Evolutionary conservation across 345 rosid species (phyloP).

Genomic region (Citrus glauca): DNA sequence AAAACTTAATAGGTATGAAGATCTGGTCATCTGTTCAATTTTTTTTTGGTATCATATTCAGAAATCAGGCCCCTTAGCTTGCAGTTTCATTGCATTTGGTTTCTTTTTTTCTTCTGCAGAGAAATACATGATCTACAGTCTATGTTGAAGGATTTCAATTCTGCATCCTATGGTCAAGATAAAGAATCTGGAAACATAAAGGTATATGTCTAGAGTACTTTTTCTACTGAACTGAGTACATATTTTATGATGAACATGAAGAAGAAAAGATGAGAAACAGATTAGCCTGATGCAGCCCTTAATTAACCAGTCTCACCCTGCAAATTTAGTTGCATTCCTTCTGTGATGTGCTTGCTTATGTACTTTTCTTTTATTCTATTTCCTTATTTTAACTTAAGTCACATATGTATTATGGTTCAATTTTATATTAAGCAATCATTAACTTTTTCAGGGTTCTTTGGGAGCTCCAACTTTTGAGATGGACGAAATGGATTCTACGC

Average conservation of each 20-base stretch:
- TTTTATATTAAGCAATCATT: neutral
- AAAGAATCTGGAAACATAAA: conserved; percentile 18
- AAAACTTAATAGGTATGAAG: conserved; percentile 61
- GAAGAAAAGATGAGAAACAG: neutral
- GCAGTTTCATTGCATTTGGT: conserved; percentile 14
- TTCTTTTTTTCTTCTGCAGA: conserved; percentile 45
- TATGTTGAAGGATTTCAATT: conserved; percentile 38
- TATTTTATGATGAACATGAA: neutral
- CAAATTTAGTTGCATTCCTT: neutral
- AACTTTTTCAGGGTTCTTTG: conserved; percentile 34
- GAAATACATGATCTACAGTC: conserved; percentile 54
- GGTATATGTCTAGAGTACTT: conserved; percentile 26
- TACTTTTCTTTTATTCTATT: neutral
- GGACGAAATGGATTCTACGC: conserved; percentile 23
- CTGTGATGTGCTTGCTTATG: neutral
- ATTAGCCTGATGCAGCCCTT: conserved; percentile 3
- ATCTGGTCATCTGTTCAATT: conserved; percentile 20
- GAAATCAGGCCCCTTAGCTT: neutral
- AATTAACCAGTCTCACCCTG: neutral
- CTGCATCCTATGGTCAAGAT: conserved; percentile 30
- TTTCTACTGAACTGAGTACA: neutral
- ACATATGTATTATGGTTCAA: neutral
- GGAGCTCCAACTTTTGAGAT: conserved; percentile 15
- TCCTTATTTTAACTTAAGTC: neutral
- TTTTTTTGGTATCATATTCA: conserved; percentile 10